Percentiles rank a stretch among this genome's conserved stretches.
Evolutionary conservation across 2,329 filamentous ascomycete species (phyloP).

Genomic region (Nothopassalora personata): DNA sequence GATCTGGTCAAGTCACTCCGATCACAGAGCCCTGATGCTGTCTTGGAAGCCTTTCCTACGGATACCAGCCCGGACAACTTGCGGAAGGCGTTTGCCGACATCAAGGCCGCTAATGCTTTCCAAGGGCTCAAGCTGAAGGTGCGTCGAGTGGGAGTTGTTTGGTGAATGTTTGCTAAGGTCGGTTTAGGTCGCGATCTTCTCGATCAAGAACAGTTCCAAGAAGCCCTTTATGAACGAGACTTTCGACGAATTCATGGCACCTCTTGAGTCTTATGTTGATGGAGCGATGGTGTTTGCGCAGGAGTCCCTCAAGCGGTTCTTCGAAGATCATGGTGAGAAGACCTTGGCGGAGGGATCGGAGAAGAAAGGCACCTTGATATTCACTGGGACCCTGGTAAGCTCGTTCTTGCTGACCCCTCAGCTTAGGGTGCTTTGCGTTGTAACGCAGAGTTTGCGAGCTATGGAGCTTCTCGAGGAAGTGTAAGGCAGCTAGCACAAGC

Average conservation of each 20-base stretch:
- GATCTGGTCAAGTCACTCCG: slow-evolving; percentile 41
- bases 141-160: slow-evolving; percentile 20
- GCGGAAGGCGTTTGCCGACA: slow-evolving; percentile 45
- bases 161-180: background rate
- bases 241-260: slow-evolving; percentile 45
- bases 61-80: slow-evolving; percentile 47
- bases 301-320: slow-evolving; percentile 48
- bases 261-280: slow-evolving; percentile 49
- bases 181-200: slow-evolving; percentile 44
- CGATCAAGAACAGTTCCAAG: slow-evolving; percentile 51
- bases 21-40: slow-evolving; percentile 38
- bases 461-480: slow-evolving; percentile 49
- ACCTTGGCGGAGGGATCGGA: slow-evolving; percentile 41
- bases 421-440: slow-evolving; percentile 38
- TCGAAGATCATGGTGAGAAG: slow-evolving; percentile 45
- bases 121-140: slow-evolving; percentile 44
- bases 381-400: slow-evolving; percentile 45
- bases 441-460: slow-evolving; percentile 51
- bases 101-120: slow-evolving; percentile 47
- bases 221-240: slow-evolving; percentile 54
- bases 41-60: slow-evolving; percentile 49
- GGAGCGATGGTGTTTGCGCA: slow-evolving; percentile 54
- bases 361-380: slow-evolving; percentile 56
- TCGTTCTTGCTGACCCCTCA: background rate
- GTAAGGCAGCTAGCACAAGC: slow-evolving; percentile 53